phyloP scores from a whole-genome alignment of 176 grass and related monocot species.

The Tuctoria greenei region DNA sequence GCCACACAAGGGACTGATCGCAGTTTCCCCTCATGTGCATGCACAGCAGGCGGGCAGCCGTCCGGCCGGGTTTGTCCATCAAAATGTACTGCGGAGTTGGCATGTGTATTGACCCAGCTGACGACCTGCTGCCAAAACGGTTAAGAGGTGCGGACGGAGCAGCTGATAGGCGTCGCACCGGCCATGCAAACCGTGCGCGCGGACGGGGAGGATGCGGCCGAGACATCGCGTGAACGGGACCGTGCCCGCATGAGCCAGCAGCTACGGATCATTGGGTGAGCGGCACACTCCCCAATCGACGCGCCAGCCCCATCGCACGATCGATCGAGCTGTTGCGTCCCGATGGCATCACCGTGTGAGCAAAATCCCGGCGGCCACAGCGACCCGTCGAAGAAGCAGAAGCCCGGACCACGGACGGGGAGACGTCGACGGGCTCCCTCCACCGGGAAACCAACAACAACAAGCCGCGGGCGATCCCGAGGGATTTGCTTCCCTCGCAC shows the following conservation, averaged over 20 bases:
- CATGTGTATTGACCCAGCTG: constrained; percentile 23
- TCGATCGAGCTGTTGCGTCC: constrained; percentile 33
- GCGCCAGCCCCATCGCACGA: background rate
- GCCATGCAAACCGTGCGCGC: constrained; percentile 24
- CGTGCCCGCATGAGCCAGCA: background rate
- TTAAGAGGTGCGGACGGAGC: background rate
- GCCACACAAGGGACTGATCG: constrained; percentile 10
- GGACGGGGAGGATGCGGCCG: background rate
- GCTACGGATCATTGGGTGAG: too few species aligned
- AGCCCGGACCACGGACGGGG: background rate
- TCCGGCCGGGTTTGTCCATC: background rate
- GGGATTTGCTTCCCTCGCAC: constrained; percentile 55
- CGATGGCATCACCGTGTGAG: constrained; percentile 16
- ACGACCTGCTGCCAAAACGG: background rate
- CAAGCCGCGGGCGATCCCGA: constrained; percentile 52
- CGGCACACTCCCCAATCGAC: constrained; percentile 14
- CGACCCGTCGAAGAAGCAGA: constrained; percentile 27
- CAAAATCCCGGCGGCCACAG: constrained; percentile 31
- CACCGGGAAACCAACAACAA: constrained; percentile 37
- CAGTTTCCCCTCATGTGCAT: background rate
- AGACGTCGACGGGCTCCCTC: background rate
- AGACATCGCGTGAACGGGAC: background rate
- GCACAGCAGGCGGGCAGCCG: background rate
- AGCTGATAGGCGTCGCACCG: background rate
- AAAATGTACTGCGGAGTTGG: constrained; percentile 18